Percentiles rank a stretch among this genome's conserved stretches.
phyloP scores from a whole-genome alignment of 164 flowering plant genomes.

The Macadamia integrifolia region DNA sequence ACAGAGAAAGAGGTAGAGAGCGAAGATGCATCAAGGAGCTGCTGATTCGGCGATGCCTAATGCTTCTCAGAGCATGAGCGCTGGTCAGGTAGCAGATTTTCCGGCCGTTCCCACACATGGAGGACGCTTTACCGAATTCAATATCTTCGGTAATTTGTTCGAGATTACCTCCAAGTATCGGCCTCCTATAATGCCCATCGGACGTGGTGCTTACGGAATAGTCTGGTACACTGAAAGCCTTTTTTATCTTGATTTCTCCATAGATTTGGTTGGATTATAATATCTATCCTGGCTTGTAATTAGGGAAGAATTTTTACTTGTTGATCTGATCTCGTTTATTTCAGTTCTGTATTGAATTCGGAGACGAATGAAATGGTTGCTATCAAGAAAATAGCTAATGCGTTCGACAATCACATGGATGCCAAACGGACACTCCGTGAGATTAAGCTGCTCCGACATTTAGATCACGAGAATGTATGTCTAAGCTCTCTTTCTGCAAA shows the following conservation, averaged over 20 bases:
- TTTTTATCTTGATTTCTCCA: background rate
- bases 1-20: no score
- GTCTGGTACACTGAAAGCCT: constrained; percentile 52
- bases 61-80: constrained; percentile 8
- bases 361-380: constrained; percentile 95
- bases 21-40: no score
- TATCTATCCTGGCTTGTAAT: background rate
- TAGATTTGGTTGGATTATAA: background rate
- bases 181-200: constrained; percentile 82
- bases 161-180: constrained; percentile 76
- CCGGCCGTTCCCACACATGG: constrained; percentile 53
- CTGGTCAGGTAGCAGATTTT: constrained; percentile 33
- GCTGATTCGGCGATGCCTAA: constrained; percentile 26
- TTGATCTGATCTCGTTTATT: background rate
- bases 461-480: constrained; percentile 89
- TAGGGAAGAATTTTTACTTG: background rate
- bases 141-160: constrained; percentile 69
- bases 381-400: constrained; percentile 85
- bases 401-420: constrained; percentile 87
- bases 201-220: constrained; percentile 94
- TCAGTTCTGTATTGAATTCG: constrained; percentile 49
- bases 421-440: constrained; percentile 93
- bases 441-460: constrained; percentile 82
- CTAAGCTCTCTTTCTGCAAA: background rate
- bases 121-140: constrained; percentile 63